Percentiles rank a stretch among this genome's conserved stretches.
phyloP scores from a whole-genome alignment of 306 rosid genomes.

The Rosa rugosa region DNA sequence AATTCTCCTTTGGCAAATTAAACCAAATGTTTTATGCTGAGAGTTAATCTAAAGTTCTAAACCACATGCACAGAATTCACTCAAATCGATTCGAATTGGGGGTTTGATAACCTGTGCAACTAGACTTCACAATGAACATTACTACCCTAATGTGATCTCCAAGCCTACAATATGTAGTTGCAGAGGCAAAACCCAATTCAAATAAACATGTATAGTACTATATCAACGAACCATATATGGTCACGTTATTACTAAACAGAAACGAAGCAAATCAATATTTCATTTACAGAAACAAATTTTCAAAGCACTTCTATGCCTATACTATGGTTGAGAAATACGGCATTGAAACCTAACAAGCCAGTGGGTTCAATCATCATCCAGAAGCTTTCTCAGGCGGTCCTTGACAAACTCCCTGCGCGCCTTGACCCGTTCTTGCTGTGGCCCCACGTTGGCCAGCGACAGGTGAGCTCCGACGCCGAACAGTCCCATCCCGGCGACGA shows the following conservation, averaged over 20 bases:
- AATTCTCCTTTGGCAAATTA: background rate
- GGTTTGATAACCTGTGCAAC: background rate
- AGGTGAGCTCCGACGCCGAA: slow-evolving; percentile 43
- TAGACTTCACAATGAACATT: background rate
- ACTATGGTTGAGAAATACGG: background rate
- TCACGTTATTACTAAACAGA: background rate
- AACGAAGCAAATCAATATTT: background rate
- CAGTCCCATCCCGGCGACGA: slow-evolving; percentile 33
- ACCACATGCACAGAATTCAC: background rate
- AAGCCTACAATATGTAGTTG: background rate
- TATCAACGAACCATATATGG: background rate
- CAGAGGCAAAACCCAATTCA: background rate
- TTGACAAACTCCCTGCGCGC: slow-evolving; percentile 43
- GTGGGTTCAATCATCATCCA: slow-evolving; percentile 13
- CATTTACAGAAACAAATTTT: background rate
- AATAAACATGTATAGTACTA: background rate
- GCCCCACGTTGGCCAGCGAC: slow-evolving; percentile 36
- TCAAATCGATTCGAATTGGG: no score
- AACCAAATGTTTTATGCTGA: background rate
- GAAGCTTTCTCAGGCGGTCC: slow-evolving; percentile 37
- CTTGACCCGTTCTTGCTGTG: slow-evolving; percentile 47
- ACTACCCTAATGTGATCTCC: background rate
- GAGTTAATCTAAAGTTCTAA: no score
- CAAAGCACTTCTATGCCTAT: no score
- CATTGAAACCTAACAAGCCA: background rate